Evolutionary conservation across 768 basidiomycete species (phyloP), one percentile per base, ranked within the genome.

Genomic region (Coprinellus micaceus): DNA sequence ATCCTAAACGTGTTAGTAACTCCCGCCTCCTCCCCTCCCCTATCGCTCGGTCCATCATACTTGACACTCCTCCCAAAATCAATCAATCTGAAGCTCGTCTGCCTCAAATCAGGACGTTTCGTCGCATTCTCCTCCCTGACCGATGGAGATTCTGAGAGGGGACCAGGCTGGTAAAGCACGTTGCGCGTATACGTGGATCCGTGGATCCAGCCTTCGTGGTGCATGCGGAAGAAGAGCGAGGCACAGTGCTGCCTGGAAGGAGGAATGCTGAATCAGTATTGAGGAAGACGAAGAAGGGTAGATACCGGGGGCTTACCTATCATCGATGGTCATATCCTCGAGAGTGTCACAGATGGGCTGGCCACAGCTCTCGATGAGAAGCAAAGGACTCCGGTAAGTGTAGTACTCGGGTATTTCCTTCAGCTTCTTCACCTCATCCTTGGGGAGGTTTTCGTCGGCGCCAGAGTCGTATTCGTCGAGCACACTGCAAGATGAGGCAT

Each of bases 351-450:
- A 29, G 2, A 77, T 63, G 7, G 67, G 64, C 4, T 10, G 45
- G 1, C 78, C 78, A 53, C 78, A 79, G 41, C 75, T 61, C 61
- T 81, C 78, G 1, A 79, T 46, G 17, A 81, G 68, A n/a, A 81
- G 58, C 30, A 79, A 72, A 0, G 77, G 74, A 56, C 76, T 77
- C 26, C 70, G 61, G 57, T 72, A 52, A 1, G 12, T 24, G 19
- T 37, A 52, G 9, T 21, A 2, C 19, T n/a, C 24, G 21, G n/a
- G 36, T 6, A 6, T n/a, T 6, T 44, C n/a, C 43, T 44, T 44
- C 43, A n/a, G 24, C 43, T n/a, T 44, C 43, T 44, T n/a, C 7
- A n/a, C 7, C 43, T 24, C 7, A 6, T 44, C 43, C 43, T 44
- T 33, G 7, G 33, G 6, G 33, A 33, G 33, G 33, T 13, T 13